Conservation (phyloP, 371 early-diverging fungal species). For the Apophysomyces sp. region DNA sequence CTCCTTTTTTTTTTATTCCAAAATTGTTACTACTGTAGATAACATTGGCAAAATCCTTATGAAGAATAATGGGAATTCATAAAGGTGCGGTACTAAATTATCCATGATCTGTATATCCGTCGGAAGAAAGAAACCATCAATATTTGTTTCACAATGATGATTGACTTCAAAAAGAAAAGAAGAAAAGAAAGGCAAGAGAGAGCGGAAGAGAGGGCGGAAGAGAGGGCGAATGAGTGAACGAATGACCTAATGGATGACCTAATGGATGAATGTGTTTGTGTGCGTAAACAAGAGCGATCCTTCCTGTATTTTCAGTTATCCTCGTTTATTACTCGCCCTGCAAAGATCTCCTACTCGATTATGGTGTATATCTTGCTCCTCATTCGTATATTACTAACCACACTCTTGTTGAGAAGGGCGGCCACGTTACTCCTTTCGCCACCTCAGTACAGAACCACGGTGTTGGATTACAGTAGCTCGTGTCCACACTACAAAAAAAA, state of each 20-base stretch:
- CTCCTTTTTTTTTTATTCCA: background rate
- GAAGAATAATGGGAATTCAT: too few species aligned
- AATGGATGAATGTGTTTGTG: too few species aligned
- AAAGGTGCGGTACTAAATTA: background rate
- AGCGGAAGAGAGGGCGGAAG: too few species aligned
- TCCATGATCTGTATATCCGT: constrained; percentile 11
- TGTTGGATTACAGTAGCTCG: background rate
- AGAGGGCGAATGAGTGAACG: too few species aligned
- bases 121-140: constrained; percentile 7
- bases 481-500: background rate
- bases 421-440: constrained; percentile 3
- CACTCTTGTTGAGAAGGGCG: background rate
- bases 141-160: background rate
- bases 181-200: background rate
- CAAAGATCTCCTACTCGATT: background rate
- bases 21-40: background rate
- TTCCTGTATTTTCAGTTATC: background rate
- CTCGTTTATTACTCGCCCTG: background rate
- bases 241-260: too few species aligned
- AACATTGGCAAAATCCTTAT: background rate
- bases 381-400: background rate
- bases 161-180: background rate
- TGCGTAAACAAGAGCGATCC: background rate
- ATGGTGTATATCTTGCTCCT: background rate
- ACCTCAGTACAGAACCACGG: background rate